Evolutionary conservation across 352 stramenopile species (phyloP).

Genomic region (Globisporangium radiosum): DNA sequence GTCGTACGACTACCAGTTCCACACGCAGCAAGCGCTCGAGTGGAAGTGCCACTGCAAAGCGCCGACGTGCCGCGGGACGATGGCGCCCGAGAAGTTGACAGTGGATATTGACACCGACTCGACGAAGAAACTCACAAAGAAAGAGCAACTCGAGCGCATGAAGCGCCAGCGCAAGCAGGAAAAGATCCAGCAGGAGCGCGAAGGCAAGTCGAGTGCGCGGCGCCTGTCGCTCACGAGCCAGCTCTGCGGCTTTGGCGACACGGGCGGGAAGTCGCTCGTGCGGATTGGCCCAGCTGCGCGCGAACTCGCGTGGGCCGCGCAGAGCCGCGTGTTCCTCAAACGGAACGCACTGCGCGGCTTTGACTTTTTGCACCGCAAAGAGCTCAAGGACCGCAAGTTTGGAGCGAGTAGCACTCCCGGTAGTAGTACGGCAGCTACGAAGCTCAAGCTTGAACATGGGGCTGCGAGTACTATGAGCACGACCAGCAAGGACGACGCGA

Average conservation of each 20-base stretch:
- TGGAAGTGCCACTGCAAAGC: slow-evolving; percentile 86
- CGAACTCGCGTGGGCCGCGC: slow-evolving; percentile 55
- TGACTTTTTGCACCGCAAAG: slow-evolving; percentile 69
- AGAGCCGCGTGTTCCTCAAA: slow-evolving; percentile 43
- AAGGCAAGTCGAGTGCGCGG: slow-evolving; percentile 53
- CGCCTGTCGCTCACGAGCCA: slow-evolving; percentile 61
- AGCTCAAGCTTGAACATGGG: slow-evolving; percentile 15
- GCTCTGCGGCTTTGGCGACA: slow-evolving; percentile 41
- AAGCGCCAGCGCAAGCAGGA: slow-evolving; percentile 65
- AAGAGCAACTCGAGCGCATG: slow-evolving; percentile 58
- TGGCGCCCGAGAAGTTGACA: slow-evolving; percentile 80
- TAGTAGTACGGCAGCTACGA: neutral
- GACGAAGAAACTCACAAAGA: slow-evolving; percentile 74
- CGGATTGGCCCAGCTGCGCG: slow-evolving; percentile 45
- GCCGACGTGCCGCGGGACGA: slow-evolving; percentile 77
- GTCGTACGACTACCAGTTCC: slow-evolving; percentile 94
- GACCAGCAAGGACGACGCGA: neutral
- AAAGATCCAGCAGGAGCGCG: slow-evolving; percentile 57
- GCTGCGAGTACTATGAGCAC: neutral
- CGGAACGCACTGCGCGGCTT: slow-evolving; percentile 59
- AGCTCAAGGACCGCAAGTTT: slow-evolving; percentile 38
- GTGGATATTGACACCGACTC: slow-evolving; percentile 20
- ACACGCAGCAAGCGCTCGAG: slow-evolving; percentile 79
- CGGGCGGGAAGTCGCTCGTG: slow-evolving; percentile 47
- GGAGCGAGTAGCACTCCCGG: no score